A percentile compares a stretch with the other conserved stretches of the same genome.
phyloP scores from a whole-genome alignment of 768 basidiomycete species.

The Macrolepiota fuliginosa region DNA sequence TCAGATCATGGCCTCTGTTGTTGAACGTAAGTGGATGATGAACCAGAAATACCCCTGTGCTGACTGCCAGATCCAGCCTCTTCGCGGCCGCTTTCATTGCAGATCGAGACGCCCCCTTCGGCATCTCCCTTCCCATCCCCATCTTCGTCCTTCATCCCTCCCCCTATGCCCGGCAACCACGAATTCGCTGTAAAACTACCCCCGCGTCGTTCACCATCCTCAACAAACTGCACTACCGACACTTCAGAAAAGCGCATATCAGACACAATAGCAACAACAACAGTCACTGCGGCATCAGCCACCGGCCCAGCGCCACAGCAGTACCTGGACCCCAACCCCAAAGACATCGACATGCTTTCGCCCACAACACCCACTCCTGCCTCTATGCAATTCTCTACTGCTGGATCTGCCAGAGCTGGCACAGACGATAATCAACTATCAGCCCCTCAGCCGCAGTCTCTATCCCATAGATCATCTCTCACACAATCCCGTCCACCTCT shows the following conservation, averaged over 20 bases:
- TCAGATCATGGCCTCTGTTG: not conserved
- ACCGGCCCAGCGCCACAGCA: not conserved
- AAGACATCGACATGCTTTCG: slow-evolving; percentile 15
- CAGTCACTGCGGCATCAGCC: not conserved
- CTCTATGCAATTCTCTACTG: slow-evolving; percentile 19
- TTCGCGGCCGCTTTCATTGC: slow-evolving; percentile 12
- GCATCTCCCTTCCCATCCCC: slow-evolving; percentile 58
- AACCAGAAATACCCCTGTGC: not conserved
- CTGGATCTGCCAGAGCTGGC: not conserved
- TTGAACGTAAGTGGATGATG: not conserved
- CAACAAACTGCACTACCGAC: slow-evolving; percentile 5
- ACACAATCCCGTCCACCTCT: not conserved
- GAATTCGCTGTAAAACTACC: slow-evolving; percentile 59
- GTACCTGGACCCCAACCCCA: not conserved
- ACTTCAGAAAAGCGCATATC: slow-evolving; percentile 15
- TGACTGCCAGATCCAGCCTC: not conserved
- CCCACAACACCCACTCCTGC: slow-evolving; percentile 25
- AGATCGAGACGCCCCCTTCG: slow-evolving; percentile 31
- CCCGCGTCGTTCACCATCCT: slow-evolving; percentile 26
- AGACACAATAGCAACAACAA: not conserved
- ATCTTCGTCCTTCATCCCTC: slow-evolving; percentile 65
- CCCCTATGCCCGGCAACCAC: slow-evolving; percentile 63
- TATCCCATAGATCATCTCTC: not conserved
- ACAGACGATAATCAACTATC: slow-evolving; percentile 13
- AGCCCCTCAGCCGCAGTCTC: not conserved